Conservation (phyloP, 306 rosid genomes). For the Parietaria judaica region DNA sequence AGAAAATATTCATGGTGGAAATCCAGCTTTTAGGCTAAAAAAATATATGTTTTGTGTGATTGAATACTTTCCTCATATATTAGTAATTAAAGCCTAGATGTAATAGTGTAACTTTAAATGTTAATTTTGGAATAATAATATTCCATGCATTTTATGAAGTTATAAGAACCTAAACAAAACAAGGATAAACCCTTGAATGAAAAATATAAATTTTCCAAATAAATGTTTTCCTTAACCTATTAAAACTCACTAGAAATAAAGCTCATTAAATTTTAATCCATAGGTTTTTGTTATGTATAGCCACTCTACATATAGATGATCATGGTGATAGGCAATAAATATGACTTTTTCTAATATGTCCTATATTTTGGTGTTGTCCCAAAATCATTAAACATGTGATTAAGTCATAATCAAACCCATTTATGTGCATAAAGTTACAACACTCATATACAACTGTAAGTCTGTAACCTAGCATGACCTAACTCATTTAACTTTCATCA, state of each 20-base stretch:
- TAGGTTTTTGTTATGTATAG: background rate
- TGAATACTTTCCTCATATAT: too few relatives aligned
- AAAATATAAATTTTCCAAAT: background rate
- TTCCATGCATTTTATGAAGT: too few relatives aligned
- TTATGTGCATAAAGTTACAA: slow-evolving; percentile 10
- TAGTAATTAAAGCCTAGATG: too few relatives aligned
- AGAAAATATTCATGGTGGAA: too few relatives aligned
- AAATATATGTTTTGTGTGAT: too few relatives aligned
- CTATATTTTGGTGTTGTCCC: slow-evolving; percentile 16
- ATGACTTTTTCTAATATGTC: background rate
- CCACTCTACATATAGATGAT: background rate
- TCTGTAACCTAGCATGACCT: slow-evolving; percentile 35
- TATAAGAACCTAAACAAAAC: background rate
- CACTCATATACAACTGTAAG: slow-evolving; percentile 38
- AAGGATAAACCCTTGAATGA: background rate
- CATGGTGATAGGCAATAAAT: background rate
- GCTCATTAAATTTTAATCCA: background rate
- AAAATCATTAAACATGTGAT: slow-evolving; percentile 4
- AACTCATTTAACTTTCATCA: slow-evolving; percentile 20
- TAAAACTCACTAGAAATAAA: background rate
- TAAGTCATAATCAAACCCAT: slow-evolving; percentile 16
- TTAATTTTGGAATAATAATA: too few relatives aligned
- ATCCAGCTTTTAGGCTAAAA: too few relatives aligned
- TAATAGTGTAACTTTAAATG: too few relatives aligned
- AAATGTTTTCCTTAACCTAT: background rate